Evolutionary conservation across 345 rosid species (phyloP), one percentile per base, ranked within the genome.

Genomic region (Clausena lansium): DNA sequence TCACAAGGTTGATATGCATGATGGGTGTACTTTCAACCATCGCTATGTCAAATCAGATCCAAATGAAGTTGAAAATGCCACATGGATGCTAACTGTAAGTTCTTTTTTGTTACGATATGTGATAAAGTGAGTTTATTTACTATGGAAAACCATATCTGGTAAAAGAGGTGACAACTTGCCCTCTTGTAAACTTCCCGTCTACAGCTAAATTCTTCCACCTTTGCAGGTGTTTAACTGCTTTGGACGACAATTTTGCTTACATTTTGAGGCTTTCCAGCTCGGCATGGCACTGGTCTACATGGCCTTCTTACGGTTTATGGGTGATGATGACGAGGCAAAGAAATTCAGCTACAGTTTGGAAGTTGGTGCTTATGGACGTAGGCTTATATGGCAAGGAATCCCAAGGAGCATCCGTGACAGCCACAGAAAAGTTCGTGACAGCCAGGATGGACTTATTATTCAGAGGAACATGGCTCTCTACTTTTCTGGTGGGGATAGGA

Each of bases 271-370:
- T 11, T 93, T 95, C 81, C 97, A 90, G 86, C 84, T 93, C 5
- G 98, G 95, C 57, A 81, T 81, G 85, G 89, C 94, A 32, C 97
- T 93, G 9, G 97, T 95, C 19, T 94, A 93, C 83, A 94, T 94
- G 92, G 95, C 98, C 50, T 94, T 94, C 80, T 70, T 94, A 69
- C 85, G 97, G 45, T 95, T 95, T 70, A 95, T 95, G 98, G 98
- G 98, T 15, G 98, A 93, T 41, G 98, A 95, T 61, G 85, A 88
- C 5, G 98, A 93, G 82, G 98, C 97, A 17, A 89, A 86, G 88
- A 87, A 88, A 64, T 95, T 90, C 73, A 87, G 93, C 86, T 93
- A 95, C 84, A 90, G 94, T 63, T 85, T 91, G 60, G 98, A 95
- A 83, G 97, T 93, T 10, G 98, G 98, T 7, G 97, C 86, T 27